Percentiles rank a stretch among this genome's conserved stretches.
Evolutionary conservation across 176 grass and related monocot genomes (phyloP).

Genomic region (Olyra latifolia): DNA sequence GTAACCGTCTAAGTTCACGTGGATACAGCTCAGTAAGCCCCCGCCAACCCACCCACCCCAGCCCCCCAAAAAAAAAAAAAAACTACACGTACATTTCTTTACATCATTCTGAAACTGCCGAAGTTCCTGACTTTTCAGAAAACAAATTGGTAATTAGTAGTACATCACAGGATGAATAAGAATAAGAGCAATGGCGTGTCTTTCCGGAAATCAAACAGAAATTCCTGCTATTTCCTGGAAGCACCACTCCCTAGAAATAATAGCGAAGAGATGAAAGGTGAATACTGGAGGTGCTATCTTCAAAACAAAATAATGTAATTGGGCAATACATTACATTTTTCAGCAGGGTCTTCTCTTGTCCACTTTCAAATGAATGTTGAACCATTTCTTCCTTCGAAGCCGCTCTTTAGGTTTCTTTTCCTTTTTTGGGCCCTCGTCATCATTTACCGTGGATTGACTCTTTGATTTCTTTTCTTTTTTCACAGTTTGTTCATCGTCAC

Average conservation of each 20-base stretch:
- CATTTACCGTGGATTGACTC: constrained; percentile 21
- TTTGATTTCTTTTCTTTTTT: constrained; percentile 64
- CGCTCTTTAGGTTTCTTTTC: constrained; percentile 62
- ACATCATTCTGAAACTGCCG: constrained; percentile 31
- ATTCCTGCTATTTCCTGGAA: constrained; percentile 7
- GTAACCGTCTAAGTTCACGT: neutral
- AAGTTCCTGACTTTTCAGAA: constrained; percentile 54
- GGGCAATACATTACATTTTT: constrained; percentile 38
- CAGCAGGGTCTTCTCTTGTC: constrained; percentile 94
- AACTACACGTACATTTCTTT: constrained; percentile 39
- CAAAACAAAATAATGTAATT: constrained; percentile 10
- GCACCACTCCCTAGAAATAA: constrained; percentile 17
- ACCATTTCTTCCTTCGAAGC: constrained; percentile 89
- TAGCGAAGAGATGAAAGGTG: neutral
- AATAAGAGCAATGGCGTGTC: neutral
- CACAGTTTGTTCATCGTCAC: constrained; percentile 47
- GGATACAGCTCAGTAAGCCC: neutral
- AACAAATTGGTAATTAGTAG: constrained; percentile 20
- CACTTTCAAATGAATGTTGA: constrained; percentile 91
- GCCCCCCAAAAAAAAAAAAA: neutral
- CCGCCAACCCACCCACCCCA: neutral
- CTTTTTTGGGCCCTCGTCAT: constrained; percentile 39
- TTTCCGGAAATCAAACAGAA: neutral
- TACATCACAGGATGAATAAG: neutral
- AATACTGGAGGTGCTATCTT: neutral